These are phyloP conservation scores for Exophiala sideris DNA, from an alignment of 2,329 filamentous ascomycete genomes.

Conservation along the genomic window DNA sequence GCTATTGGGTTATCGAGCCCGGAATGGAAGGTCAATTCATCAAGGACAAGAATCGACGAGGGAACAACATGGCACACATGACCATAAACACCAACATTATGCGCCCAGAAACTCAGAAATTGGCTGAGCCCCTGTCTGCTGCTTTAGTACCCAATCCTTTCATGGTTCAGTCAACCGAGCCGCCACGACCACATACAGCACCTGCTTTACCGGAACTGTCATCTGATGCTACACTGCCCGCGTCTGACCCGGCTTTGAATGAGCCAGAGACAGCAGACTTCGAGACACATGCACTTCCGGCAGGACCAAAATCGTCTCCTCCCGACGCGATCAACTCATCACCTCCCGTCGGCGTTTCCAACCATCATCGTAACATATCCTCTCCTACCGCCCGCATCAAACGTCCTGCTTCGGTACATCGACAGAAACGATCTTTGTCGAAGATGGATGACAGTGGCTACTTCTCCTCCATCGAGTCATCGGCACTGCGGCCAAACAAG, in stretches of 20 bases:
- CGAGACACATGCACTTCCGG: slow-evolving; percentile 32
- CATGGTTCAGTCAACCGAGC: slow-evolving; percentile 33
- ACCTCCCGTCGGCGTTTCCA: slow-evolving; percentile 68
- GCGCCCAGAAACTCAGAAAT: slow-evolving; percentile 19
- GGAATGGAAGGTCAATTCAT: slow-evolving; percentile 86
- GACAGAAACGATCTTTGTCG: slow-evolving; percentile 70
- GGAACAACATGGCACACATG: slow-evolving; percentile 37
- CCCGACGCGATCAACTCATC: slow-evolving; percentile 74
- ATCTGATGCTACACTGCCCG: slow-evolving; percentile 73
- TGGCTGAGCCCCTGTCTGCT: slow-evolving; percentile 25
- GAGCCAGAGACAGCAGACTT: slow-evolving; percentile 50
- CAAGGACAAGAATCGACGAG: slow-evolving; percentile 66
- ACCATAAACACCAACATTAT: slow-evolving; percentile 38
- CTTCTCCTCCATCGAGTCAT: slow-evolving; percentile 93
- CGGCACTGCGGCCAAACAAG: slow-evolving; percentile 69
- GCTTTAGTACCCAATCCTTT: slow-evolving; percentile 24
- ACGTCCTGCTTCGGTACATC: slow-evolving; percentile 56
- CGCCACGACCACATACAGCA: slow-evolving; percentile 29
- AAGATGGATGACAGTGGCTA: slow-evolving; percentile 93
- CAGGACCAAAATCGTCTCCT: slow-evolving; percentile 44
- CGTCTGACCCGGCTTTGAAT: slow-evolving; percentile 62
- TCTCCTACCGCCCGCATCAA: slow-evolving; percentile 56
- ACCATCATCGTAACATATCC: slow-evolving; percentile 62
- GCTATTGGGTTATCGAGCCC: slow-evolving; percentile 93
- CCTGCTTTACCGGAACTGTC: slow-evolving; percentile 55